Evolutionary conservation across 345 rosid species (phyloP).

Genomic region (Pistacia atlantica): DNA sequence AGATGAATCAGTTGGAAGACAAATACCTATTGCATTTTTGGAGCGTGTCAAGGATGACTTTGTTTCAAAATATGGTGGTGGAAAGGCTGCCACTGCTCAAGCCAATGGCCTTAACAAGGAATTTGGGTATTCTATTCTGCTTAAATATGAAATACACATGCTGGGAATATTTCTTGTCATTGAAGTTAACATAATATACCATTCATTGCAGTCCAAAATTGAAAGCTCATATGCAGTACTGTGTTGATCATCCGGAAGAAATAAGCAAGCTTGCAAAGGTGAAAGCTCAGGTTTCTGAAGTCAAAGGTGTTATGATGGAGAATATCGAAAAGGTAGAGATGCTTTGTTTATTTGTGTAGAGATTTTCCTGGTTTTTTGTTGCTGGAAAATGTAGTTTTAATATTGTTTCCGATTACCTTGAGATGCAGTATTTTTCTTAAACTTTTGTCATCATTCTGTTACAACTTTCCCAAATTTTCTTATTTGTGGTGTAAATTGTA

Average conservation of each 20-base stretch:
- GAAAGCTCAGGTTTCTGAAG: constrained; percentile 61
- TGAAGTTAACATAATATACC: not conserved
- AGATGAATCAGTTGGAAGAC: constrained; percentile 57
- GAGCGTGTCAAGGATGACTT: constrained; percentile 65
- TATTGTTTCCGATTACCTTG: not conserved
- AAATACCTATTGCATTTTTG: constrained; percentile 59
- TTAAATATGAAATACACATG: not conserved
- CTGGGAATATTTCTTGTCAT: not conserved
- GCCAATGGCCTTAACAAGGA: constrained; percentile 57
- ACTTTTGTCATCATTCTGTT: not conserved
- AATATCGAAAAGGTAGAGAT: constrained; percentile 49
- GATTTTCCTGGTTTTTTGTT: constrained; percentile 1
- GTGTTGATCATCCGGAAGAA: constrained; percentile 43
- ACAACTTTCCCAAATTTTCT: not conserved
- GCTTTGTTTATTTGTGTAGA: not conserved
- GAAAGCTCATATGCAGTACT: constrained; percentile 54
- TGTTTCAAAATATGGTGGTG: constrained; percentile 49
- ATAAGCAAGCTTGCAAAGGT: constrained; percentile 57
- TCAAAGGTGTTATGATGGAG: constrained; percentile 60
- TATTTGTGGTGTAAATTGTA: not conserved
- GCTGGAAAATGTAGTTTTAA: not conserved
- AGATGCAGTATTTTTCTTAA: not conserved
- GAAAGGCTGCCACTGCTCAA: constrained; percentile 54
- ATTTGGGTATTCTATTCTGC: constrained; percentile 37
- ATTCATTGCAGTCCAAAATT: constrained; percentile 32